phyloP scores from a whole-genome alignment of 2,329 filamentous ascomycete genomes.

The Beauveria asiatica region DNA sequence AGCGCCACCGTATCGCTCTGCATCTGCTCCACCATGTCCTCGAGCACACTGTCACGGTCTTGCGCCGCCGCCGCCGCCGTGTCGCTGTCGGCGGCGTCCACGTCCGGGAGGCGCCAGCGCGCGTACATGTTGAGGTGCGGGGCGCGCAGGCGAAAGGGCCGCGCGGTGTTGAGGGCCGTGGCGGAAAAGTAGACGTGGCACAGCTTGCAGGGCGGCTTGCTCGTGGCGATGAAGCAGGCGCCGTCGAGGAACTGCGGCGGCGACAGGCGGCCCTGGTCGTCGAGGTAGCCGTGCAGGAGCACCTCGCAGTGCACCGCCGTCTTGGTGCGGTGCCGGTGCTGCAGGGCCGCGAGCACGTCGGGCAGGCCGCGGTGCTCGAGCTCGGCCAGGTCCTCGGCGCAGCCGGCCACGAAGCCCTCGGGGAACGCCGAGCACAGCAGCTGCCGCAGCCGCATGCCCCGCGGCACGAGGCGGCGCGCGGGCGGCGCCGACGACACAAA shows the following conservation, averaged over 20 bases:
- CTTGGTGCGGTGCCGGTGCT: slow-evolving; percentile 12
- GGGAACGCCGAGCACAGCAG: neutral
- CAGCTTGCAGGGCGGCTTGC: slow-evolving; percentile 27
- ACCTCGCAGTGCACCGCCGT: slow-evolving; percentile 25
- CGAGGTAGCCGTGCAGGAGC: slow-evolving; percentile 18
- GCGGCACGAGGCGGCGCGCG: neutral
- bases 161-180: neutral
- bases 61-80: no score
- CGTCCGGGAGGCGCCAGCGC: slow-evolving; percentile 25
- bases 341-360: neutral
- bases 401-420: neutral
- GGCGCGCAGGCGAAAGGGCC: slow-evolving; percentile 17
- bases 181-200: slow-evolving; percentile 24
- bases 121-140: slow-evolving; percentile 26
- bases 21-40: slow-evolving; percentile 17
- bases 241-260: slow-evolving; percentile 19
- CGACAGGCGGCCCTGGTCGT: neutral
- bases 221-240: slow-evolving; percentile 25
- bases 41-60: slow-evolving; percentile 9
- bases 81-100: slow-evolving; percentile 10
- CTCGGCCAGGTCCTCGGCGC: neutral
- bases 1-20: slow-evolving; percentile 17
- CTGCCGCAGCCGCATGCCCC: neutral
- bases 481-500: neutral
- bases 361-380: slow-evolving; percentile 10